Conservation (phyloP, 148 eudicot species). For the Pouteria glomerata region DNA sequence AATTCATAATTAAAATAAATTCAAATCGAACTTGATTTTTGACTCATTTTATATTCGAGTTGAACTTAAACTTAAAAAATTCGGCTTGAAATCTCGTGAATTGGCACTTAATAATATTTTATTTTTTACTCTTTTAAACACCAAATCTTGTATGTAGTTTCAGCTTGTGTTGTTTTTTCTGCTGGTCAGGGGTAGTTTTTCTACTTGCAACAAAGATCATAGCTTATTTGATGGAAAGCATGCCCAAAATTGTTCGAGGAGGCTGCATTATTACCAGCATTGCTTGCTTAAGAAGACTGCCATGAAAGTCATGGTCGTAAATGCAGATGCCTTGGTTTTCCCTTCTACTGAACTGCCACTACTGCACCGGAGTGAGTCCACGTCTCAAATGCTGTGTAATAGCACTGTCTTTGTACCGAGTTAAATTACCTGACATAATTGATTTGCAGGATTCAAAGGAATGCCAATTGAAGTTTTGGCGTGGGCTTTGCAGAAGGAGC, state of each 20-base stretch:
- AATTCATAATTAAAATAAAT: no score
- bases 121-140: no score
- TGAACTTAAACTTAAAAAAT: no score
- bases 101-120: no score
- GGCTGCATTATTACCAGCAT: constrained; percentile 28
- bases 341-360: constrained; percentile 42
- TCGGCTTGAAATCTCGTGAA: no score
- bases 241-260: constrained; percentile 36
- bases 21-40: no score
- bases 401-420: background rate
- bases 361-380: constrained; percentile 34
- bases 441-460: constrained; percentile 46
- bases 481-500: constrained; percentile 77
- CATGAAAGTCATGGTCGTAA: constrained; percentile 32
- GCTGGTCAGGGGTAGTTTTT: constrained; percentile 43
- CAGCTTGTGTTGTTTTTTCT: background rate
- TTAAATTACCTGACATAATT: background rate
- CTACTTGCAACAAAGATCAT: constrained; percentile 17
- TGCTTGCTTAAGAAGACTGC: constrained; percentile 43
- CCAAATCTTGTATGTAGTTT: background rate
- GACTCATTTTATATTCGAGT: no score
- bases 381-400: background rate
- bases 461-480: no score
- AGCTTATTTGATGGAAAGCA: constrained; percentile 34
- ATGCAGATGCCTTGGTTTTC: constrained; percentile 56